phyloP scores from a whole-genome alignment of 257 asterid genomes.

The Verbascum thapsus region DNA sequence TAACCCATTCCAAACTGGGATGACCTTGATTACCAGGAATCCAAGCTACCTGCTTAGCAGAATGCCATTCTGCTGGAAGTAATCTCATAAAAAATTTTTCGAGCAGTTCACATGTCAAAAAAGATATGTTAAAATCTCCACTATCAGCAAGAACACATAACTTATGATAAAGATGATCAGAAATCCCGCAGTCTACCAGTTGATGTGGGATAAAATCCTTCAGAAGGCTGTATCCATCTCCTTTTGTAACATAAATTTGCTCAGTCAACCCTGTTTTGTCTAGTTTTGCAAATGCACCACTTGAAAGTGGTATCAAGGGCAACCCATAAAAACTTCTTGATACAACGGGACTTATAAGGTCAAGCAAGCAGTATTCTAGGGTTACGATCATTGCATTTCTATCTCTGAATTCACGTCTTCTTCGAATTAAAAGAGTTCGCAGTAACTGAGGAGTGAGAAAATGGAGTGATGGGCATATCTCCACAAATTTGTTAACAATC shows the following conservation, averaged over 20 bases:
- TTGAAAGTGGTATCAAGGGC: constrained; percentile 83
- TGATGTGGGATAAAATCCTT: constrained; percentile 82
- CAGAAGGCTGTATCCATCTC: constrained; percentile 81
- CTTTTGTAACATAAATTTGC: constrained; percentile 71
- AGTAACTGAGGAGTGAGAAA: constrained; percentile 89
- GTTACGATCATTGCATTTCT: constrained; percentile 76
- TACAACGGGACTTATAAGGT: constrained; percentile 58
- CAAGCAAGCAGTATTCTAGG: constrained; percentile 92
- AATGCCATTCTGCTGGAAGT: constrained; percentile 82
- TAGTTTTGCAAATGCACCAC: constrained; percentile 71
- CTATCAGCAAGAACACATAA: constrained; percentile 67
- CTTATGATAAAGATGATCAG: constrained; percentile 63
- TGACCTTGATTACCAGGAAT: constrained; percentile 67
- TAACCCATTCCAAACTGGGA: constrained; percentile 84
- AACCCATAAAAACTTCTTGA: constrained; percentile 72
- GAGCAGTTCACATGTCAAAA: constrained; percentile 76
- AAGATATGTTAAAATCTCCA: constrained; percentile 65
- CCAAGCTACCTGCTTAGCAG: constrained; percentile 79
- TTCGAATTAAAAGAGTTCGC: constrained; percentile 69
- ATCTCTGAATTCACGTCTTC: constrained; percentile 73
- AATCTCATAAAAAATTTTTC: constrained; percentile 71
- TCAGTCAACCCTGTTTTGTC: constrained; percentile 75
- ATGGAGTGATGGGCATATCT: constrained; percentile 70
- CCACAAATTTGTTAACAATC: constrained; percentile 70
- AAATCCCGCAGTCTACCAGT: constrained; percentile 64